These are phyloP conservation scores for Ceratobasidium sp. DNA, from an alignment of 1,284 basidiomycete genomes.

Conservation along the genomic window DNA sequence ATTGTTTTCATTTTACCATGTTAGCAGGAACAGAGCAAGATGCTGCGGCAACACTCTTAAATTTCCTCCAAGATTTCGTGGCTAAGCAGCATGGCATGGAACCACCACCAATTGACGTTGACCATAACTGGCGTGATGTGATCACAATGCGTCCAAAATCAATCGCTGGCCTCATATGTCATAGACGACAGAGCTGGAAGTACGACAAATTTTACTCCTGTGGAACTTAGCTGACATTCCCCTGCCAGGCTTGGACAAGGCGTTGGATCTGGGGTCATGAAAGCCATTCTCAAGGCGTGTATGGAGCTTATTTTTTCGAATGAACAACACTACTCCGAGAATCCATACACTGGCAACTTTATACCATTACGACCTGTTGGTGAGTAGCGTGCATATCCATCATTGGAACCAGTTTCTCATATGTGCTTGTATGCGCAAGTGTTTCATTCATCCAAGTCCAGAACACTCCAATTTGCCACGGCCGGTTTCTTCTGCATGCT, in stretches of 20 bases:
- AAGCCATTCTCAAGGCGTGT: background rate
- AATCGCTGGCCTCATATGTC: background rate
- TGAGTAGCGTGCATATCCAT: background rate
- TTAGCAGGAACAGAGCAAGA: background rate
- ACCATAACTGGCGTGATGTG: background rate
- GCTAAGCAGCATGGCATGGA: background rate
- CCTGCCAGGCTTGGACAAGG: background rate
- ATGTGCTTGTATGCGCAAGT: too few species aligned
- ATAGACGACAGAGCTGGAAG: background rate
- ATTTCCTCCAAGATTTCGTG: background rate
- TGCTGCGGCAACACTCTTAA: background rate
- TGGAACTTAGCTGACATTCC: background rate
- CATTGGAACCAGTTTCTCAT: too few species aligned
- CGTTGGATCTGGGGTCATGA: background rate
- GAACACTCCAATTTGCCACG: background rate
- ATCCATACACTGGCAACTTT: background rate
- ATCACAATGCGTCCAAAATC: background rate
- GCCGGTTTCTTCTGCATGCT: background rate
- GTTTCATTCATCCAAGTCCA: too few species aligned
- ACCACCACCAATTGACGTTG: background rate
- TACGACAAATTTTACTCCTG: background rate
- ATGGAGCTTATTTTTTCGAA: background rate
- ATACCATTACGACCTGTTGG: background rate
- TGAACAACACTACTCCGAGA: background rate
- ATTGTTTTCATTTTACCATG: too few species aligned